Evolutionary conservation across 768 basidiomycete genomes (phyloP), one percentile per base, ranked within the genome.

Genomic region (Mycena metata): DNA sequence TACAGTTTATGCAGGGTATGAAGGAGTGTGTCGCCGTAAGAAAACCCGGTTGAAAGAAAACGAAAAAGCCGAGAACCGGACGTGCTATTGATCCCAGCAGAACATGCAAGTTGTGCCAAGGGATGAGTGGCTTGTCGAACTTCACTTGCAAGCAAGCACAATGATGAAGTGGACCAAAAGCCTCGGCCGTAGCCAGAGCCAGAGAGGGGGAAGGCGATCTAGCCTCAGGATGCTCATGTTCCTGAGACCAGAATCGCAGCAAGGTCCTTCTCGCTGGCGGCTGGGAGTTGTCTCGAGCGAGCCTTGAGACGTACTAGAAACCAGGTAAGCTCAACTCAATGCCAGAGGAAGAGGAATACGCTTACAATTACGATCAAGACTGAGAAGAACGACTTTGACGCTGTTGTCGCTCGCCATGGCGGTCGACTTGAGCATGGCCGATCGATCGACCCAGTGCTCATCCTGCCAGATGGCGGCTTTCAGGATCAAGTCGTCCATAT

Each of bases 401-500:
- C 89, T 87, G 69, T 77, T 80, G 24, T 86, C 84, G 52, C 75
- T 79, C n/a, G 78, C 69, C 17, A 75, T 70, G 26, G 75, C 77
- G 10, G 74, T 71, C 19, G 79, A 78, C 66, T 86, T 87, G 57
- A 98, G 85, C 77, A 97, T 81, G 5, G 83, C 83, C 0, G 94
- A 91, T 19, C 96, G 90, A 81, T 97, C 94, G 39, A 91, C 82
- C 90, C 96, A 98, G 76, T 98, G 95, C 39, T 95, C 92, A 60
- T 92, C 87, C 75, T 98, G 97, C 94, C 96, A 98, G 56, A 93
- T 86, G 19, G 95, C 96, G 41, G 96, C 93, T 74, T 93, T 91
- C 49, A 99, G 86, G 66, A 99, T 98, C 60, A 96, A 84, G 74
- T 99, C 97, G 75, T 99, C 98, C 94, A 98, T 96, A 67, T 87